phyloP scores from a whole-genome alignment of 768 basidiomycete genomes.

The Punctularia strigosozonata region DNA sequence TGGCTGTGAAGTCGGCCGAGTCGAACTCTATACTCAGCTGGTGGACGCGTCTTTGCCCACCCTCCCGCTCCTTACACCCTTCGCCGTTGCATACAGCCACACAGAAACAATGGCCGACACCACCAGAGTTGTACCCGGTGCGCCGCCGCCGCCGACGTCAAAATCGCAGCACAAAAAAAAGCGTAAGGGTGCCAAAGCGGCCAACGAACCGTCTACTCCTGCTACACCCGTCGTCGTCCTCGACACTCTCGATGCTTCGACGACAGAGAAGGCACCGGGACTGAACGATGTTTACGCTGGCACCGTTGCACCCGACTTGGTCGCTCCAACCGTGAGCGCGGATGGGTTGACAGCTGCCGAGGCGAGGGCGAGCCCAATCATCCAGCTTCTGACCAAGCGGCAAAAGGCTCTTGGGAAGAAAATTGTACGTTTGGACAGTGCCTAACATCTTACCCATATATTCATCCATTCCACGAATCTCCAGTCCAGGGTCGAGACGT shows the following conservation, averaged over 20 bases:
- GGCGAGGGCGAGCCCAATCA: conserved; percentile 53
- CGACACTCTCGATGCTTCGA: conserved; percentile 32
- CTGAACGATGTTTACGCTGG: conserved; percentile 34
- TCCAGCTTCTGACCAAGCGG: conserved; percentile 72
- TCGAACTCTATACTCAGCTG: no score
- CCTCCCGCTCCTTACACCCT: no score
- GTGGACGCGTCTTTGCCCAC: no score
- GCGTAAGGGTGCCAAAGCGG: conserved; percentile 41
- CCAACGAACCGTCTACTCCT: conserved; percentile 21
- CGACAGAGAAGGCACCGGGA: conserved; percentile 39
- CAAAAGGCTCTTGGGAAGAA: conserved; percentile 73
- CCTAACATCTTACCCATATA: neutral
- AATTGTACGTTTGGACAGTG: conserved; percentile 40
- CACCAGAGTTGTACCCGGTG: conserved; percentile 58
- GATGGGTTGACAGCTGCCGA: conserved; percentile 31
- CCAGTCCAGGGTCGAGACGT: conserved; percentile 63
- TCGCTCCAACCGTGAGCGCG: conserved; percentile 22
- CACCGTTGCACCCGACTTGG: conserved; percentile 31
- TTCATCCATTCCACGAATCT: conserved; percentile 4
- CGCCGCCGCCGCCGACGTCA: conserved; percentile 50
- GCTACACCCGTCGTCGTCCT: conserved; percentile 37
- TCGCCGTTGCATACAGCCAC: neutral
- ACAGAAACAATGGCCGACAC: conserved; percentile 23
- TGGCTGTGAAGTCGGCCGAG: no score
- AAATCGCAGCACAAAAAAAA: conserved; percentile 64